phyloP scores from a whole-genome alignment of 2,329 filamentous ascomycete species.

The Cercospora sp. region DNA sequence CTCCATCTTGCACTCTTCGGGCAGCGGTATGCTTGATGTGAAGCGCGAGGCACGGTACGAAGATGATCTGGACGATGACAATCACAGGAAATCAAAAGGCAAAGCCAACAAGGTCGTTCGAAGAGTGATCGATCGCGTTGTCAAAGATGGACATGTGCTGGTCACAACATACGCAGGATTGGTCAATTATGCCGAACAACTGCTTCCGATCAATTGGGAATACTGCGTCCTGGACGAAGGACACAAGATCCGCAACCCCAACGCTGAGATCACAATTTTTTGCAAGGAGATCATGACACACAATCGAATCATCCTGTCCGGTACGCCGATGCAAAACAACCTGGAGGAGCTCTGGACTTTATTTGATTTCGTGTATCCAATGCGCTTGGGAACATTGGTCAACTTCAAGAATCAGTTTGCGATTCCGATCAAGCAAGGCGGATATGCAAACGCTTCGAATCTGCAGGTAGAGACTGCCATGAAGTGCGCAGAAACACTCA shows the following conservation, averaged over 20 bases:
- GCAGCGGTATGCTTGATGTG: conserved; percentile 91
- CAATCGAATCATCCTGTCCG: conserved; percentile 89
- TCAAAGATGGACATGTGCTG: conserved; percentile 82
- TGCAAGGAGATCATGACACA: conserved; percentile 91
- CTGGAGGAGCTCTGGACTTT: conserved; percentile 92
- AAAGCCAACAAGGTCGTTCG: conserved; percentile 69
- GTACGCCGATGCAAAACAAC: conserved; percentile 98
- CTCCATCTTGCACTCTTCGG: conserved; percentile 90
- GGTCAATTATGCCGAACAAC: conserved; percentile 82
- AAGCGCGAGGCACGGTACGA: conserved; percentile 62
- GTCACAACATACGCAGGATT: conserved; percentile 95
- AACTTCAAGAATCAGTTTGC: conserved; percentile 91
- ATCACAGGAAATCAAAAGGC: conserved; percentile 39
- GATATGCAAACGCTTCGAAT: conserved; percentile 93
- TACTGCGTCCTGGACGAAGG: conserved; percentile 95
- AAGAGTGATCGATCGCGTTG: conserved; percentile 78
- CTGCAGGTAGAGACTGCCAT: conserved; percentile 91
- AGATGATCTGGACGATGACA: conserved; percentile 55
- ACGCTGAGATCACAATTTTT: conserved; percentile 89
- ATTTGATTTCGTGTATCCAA: conserved; percentile 96
- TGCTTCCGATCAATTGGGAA: conserved; percentile 84
- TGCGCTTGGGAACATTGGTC: conserved; percentile 88
- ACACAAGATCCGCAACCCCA: conserved; percentile 96
- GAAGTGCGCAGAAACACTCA: conserved; percentile 89
- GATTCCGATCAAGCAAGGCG: conserved; percentile 87